Conservation (phyloP, 2,329 filamentous ascomycete genomes). For the Colletotrichum sublineola region DNA sequence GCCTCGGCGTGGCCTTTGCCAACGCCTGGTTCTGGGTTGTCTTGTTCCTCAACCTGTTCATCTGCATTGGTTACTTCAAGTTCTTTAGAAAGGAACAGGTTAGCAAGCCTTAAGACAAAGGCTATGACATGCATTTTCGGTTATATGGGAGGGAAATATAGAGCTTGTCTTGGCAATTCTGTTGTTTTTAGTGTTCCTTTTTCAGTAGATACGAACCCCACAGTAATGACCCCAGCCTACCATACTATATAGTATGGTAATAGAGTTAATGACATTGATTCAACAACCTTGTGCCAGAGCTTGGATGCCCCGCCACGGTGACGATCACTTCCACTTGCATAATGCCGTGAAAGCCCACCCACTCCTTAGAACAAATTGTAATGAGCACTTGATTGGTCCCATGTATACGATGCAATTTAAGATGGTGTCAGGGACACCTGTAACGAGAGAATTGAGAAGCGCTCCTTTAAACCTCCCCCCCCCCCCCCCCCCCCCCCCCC, state of each 20-base stretch:
- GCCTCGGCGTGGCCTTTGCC: conserved; percentile 58
- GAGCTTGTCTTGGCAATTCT: neutral
- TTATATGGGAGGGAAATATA: conserved; percentile 17
- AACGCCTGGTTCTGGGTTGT: conserved; percentile 73
- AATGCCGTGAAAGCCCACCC: neutral
- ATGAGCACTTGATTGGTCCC: neutral
- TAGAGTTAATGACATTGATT: conserved; percentile 35
- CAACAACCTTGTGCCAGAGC: neutral
- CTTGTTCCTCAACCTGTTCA: conserved; percentile 66
- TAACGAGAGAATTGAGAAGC: neutral
- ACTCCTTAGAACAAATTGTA: neutral
- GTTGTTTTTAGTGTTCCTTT: neutral
- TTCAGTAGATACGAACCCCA: conserved; percentile 38
- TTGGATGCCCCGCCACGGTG: neutral
- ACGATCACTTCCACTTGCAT: neutral
- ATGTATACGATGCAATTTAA: neutral
- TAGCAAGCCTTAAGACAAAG: conserved; percentile 59
- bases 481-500: no score
- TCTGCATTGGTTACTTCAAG: conserved; percentile 69
- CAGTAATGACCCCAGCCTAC: conserved; percentile 35
- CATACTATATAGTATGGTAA: conserved; percentile 18
- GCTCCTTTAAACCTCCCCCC: neutral
- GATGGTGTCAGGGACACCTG: no score
- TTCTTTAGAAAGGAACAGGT: conserved; percentile 72
- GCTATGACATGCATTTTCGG: conserved; percentile 25